Percentiles rank a stretch among this genome's conserved stretches.
Evolutionary conservation across 768 basidiomycete genomes (phyloP).

Genomic region (Lactarius trivialis): DNA sequence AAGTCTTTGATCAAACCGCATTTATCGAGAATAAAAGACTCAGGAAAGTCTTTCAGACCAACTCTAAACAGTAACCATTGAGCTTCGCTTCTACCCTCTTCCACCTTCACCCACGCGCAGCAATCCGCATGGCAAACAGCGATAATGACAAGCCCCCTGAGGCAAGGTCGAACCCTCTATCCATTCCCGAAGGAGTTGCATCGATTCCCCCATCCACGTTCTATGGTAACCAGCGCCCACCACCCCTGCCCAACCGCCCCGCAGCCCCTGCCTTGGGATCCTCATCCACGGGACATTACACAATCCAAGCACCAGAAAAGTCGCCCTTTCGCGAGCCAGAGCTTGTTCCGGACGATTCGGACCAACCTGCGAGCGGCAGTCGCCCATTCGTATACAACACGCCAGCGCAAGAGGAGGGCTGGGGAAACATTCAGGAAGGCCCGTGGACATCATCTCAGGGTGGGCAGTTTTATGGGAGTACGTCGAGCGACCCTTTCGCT

Average conservation of each 20-base stretch:
- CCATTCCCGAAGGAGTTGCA: conserved; percentile 10
- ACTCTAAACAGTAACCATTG: not conserved
- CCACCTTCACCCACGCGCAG: not conserved
- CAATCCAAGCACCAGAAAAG: conserved; percentile 24
- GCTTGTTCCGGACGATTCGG: conserved; percentile 26
- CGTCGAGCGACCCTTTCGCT: conserved; percentile 10
- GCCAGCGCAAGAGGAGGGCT: conserved; percentile 5
- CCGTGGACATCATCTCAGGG: conserved; percentile 14
- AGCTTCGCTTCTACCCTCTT: not conserved
- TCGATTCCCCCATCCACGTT: conserved; percentile 26
- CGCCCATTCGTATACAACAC: conserved; percentile 20
- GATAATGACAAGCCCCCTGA: conserved; percentile 2
- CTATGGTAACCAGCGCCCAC: conserved; percentile 26
- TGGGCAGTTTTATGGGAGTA: conserved; percentile 6
- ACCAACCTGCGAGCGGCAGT: conserved; percentile 2
- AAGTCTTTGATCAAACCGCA: not conserved
- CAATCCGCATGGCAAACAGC: conserved; percentile 9
- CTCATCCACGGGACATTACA: conserved; percentile 31
- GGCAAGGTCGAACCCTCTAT: not conserved
- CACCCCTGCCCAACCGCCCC: conserved; percentile 33
- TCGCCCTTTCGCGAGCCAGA: conserved; percentile 30
- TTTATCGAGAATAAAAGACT: not conserved
- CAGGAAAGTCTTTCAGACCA: not conserved
- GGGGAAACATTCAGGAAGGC: conserved; percentile 1
- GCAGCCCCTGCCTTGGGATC: conserved; percentile 32